phyloP scores from a whole-genome alignment of 2,329 filamentous ascomycete genomes.

The Xylariales sp. region DNA sequence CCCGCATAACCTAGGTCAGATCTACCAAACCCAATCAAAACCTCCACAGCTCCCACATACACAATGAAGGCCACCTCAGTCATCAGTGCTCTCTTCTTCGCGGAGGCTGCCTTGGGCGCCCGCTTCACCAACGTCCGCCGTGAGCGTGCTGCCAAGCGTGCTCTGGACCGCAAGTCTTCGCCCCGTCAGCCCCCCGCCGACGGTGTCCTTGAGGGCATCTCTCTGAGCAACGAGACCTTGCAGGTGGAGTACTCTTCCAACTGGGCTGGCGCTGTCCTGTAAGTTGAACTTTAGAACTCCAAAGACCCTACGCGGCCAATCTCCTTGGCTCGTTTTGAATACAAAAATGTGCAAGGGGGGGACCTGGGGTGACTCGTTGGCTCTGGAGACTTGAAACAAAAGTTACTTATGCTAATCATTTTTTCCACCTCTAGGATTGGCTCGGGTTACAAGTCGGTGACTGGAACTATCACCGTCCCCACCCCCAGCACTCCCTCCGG shows the following conservation, averaged over 20 bases:
- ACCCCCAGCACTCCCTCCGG: constrained; percentile 33
- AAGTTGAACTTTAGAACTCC: too few relatives aligned
- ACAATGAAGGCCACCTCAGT: constrained; percentile 44
- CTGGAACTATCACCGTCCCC: constrained; percentile 50
- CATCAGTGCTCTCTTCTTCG: constrained; percentile 31
- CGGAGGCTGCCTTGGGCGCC: constrained; percentile 37
- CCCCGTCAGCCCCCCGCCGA: constrained; percentile 1
- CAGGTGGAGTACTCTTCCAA: constrained; percentile 48
- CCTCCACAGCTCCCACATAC: neutral
- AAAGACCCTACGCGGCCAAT: too few relatives aligned
- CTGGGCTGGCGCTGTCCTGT: constrained; percentile 58
- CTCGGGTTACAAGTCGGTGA: constrained; percentile 46
- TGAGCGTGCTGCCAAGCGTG: constrained; percentile 23
- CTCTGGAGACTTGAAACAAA: too few relatives aligned
- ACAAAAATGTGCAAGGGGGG: too few relatives aligned
- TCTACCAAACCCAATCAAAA: neutral
- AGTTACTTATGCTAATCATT: too few relatives aligned
- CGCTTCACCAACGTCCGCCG: constrained; percentile 38
- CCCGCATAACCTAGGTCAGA: neutral
- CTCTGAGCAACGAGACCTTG: constrained; percentile 7
- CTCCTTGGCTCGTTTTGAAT: too few relatives aligned
- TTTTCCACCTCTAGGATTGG: too few relatives aligned
- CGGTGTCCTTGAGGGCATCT: neutral
- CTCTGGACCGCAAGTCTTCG: constrained; percentile 16
- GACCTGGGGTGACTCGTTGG: too few relatives aligned